Base-by-base conservation (phyloP, 1,284 basidiomycete genomes). In the Neotropicomus parvogracilis region DNA sequence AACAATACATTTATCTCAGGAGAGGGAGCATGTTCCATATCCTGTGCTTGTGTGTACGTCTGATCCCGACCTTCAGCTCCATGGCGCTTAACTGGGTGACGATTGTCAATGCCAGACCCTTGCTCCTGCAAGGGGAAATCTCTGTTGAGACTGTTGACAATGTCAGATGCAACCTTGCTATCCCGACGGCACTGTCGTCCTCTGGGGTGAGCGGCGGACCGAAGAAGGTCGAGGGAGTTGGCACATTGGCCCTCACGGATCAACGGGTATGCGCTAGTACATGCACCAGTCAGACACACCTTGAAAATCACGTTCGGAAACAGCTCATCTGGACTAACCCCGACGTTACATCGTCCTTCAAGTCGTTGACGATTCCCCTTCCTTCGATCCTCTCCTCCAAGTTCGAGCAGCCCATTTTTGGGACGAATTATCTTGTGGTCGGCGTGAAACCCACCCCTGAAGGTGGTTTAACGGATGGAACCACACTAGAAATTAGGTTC, bases 61-160 rank as follows among this genome's bases (percentile, higher is more conserved):
- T 44, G 35, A 42, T n/a, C 31, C 37, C 26, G 4, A 43, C 39
- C 35, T 36, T 43, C 7, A 10, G 51, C 46, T 68, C 57, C 52
- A 89, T 89, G 88, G 81, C 88, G 6, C 73, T 90, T 41, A 88
- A 90, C 70, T 88, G 83, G 81, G 74, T 79, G 1, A 86, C 85
- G 77, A 73, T 89, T 24, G 74, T 74, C 50, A 68, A 75, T 5
- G 70, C 79, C 44, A 67, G 73, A 13, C 84, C 84, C 4, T 70
- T 88, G 6, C 83, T 85, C 14, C 70, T 89, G 11, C 80, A 78
- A 0, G 65, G 79, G 40, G 87, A 91, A 65, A 69, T 71, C 57
- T 77, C 71, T 0, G 74, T 88, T 41, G 74, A 75, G 20, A 73
- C 71, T 1, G 58, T 85, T 49, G 75, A 80, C 48, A 68, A 73